These are phyloP conservation scores for Ettlia oleoabundans DNA, from an alignment of 139 green algal species.

Conservation along the genomic window DNA sequence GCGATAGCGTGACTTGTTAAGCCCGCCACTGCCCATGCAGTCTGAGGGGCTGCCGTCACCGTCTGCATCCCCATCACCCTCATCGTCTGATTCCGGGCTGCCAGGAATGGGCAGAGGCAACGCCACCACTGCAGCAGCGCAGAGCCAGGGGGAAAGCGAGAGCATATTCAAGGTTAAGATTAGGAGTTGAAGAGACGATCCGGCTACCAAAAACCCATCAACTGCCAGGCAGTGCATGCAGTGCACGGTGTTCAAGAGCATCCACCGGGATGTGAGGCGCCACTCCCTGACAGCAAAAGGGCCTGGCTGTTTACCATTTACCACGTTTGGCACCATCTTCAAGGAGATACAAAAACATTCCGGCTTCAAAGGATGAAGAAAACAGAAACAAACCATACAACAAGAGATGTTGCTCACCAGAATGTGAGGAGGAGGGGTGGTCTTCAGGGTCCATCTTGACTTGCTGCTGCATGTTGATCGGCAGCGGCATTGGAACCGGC, in stretches of 20 bases:
- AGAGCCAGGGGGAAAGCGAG: not conserved
- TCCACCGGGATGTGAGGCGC: no score
- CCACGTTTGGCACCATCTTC: no score
- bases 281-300: no score
- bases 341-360: no score
- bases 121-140: not conserved
- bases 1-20: conserved; percentile 65
- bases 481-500: not conserved
- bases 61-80: not conserved
- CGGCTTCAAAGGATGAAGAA: no score
- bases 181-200: no score
- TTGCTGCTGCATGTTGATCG: not conserved
- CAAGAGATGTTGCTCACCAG: no score
- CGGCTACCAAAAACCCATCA: no score
- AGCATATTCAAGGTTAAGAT: not conserved
- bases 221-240: no score
- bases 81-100: conserved; percentile 17
- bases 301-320: no score
- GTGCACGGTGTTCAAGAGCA: no score
- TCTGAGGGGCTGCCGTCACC: conserved; percentile 11
- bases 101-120: conserved; percentile 22
- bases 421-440: conserved; percentile 36
- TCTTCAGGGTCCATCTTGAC: conserved; percentile 23
- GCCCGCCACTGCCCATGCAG: conserved; percentile 29
- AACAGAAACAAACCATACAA: no score